Evolutionary conservation across 805 yeast species (phyloP), one percentile per base, ranked within the genome.

Genomic region (Wickerhamiella kurtzmanii): DNA sequence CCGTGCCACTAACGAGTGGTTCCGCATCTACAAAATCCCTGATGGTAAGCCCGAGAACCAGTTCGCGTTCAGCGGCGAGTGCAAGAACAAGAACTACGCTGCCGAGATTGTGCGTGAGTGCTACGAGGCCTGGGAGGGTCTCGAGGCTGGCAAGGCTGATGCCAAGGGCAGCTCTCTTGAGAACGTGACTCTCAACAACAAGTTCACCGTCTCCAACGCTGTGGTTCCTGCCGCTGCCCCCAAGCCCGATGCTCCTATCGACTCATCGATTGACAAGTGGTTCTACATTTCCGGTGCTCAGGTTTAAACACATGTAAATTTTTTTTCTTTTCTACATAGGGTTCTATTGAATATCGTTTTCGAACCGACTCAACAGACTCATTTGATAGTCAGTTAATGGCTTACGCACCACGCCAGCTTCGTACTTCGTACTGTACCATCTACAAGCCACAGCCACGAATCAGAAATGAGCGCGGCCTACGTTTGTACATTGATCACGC

Each of bases 11-110:
- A 80, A 87, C 67, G 94, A 84, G 69, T 92, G 98, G 98, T 92
- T 92, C 79, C 82, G 94, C 66, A 87, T 88, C 68, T 92, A 92
- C 79, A 92, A 92, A 70, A 76, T 87, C 57, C 96, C 98, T 47
- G 98, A 89, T 66, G 98, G 97, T 52, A 92, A 92, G 75, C 95
- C 95, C 60, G 84, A 78, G 69, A 92, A 92, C 70, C 82, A 82
- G 68, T 89, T 92, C 66, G 97, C 96, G n/a, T 87, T 86, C 79
- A 75, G 84, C 51, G 98, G 96, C 55, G 86, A 83, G 65, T 85
- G 86, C 73, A 83, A 83, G 69, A 78, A 79, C 75, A 83, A 77
- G 71, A 73, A 76, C 60, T 87, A 88, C 63, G 94, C 98, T 50
- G 73, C 83, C 57, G 86, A 82, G 55, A 76, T 88, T 56, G 76